Evolutionary conservation across 2,329 filamentous ascomycete genomes (phyloP), one percentile per base, ranked within the genome.

Genomic region (Cytospora piceicola): DNA sequence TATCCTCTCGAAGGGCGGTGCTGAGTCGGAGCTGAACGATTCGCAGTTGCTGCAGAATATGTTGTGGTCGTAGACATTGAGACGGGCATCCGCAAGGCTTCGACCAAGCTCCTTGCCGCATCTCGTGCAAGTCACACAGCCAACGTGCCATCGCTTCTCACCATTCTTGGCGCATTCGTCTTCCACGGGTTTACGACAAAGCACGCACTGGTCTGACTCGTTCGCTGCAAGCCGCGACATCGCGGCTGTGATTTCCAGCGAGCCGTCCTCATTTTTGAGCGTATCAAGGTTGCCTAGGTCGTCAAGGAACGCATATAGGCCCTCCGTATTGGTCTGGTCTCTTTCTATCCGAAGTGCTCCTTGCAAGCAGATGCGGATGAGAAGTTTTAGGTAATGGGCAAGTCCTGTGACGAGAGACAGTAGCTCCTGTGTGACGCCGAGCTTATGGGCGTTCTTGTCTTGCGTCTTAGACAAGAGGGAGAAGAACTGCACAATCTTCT

Each of bases 401-500:
- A 99, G 85, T 42, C 95, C 94, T 49, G 95, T 99, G 61, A 99
- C 95, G 9, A 99, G 85, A 8, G 94, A 96, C n/a, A 99, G 80
- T n/a, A 99, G 85, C 76, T 99, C 95, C 76, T 99, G 95, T 11
- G 95, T 99, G 36, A 99, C 95, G 53, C 95, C 95, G 52, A 98
- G 87, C 75, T 97, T 95, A 65, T 92, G 86, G 46, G 92, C 88
- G n/a, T 90, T 92, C 11, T 89, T 92, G 73, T 97, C 94, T 75
- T 98, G 94, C 1, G 94, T 95, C 77, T 97, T 97, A 7, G 94
- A 96, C 11, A 99, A 83, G 22, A 99, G 82, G 15, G 93, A 93
- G 77, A 99, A 99, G 82, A 99, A 99, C 30, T 94, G 92, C 7
- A 99, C 95, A 63, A 99, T 96, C 78, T 99, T 99, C 79, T 99